These are phyloP conservation scores for Panaeolus papilionaceus DNA, from an alignment of 768 basidiomycete species.

Conservation along the genomic window DNA sequence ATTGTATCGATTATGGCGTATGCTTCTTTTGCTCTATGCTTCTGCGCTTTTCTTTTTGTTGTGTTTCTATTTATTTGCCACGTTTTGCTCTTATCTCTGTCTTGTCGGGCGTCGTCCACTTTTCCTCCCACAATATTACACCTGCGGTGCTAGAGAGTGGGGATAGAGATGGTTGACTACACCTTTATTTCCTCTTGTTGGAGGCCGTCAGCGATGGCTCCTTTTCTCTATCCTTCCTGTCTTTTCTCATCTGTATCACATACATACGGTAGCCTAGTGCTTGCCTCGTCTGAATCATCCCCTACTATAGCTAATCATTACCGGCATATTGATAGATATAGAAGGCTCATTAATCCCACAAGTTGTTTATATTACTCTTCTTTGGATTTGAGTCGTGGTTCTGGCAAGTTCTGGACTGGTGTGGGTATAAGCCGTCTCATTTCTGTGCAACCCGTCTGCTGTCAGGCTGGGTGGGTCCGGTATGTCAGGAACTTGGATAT, in stretches of 20 bases:
- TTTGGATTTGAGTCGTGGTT: neutral
- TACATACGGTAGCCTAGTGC: conserved; percentile 12
- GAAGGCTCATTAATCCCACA: conserved; percentile 7
- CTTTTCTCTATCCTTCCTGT: neutral
- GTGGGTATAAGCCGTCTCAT: neutral
- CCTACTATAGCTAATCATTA: conserved; percentile 1
- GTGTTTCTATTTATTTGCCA: conserved; percentile 2
- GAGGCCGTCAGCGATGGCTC: neutral
- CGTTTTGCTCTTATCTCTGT: neutral
- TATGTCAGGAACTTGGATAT: neutral
- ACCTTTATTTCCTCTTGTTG: neutral
- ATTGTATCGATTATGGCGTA: conserved; percentile 4
- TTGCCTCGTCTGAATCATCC: neutral
- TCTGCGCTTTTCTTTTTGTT: neutral
- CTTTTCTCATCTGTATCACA: neutral
- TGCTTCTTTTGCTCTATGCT: neutral
- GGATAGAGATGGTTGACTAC: neutral
- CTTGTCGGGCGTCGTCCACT: neutral
- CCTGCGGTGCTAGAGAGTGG: conserved; percentile 8
- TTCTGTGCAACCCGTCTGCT: neutral
- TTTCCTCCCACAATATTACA: neutral
- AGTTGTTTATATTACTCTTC: neutral
- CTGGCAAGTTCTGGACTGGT: neutral
- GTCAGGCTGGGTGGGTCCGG: too few relatives aligned
- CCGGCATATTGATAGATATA: conserved; percentile 11